Evolutionary conservation across 2,329 filamentous ascomycete genomes (phyloP), one percentile per base, ranked within the genome.

Genomic region (Fusarium circinatum): DNA sequence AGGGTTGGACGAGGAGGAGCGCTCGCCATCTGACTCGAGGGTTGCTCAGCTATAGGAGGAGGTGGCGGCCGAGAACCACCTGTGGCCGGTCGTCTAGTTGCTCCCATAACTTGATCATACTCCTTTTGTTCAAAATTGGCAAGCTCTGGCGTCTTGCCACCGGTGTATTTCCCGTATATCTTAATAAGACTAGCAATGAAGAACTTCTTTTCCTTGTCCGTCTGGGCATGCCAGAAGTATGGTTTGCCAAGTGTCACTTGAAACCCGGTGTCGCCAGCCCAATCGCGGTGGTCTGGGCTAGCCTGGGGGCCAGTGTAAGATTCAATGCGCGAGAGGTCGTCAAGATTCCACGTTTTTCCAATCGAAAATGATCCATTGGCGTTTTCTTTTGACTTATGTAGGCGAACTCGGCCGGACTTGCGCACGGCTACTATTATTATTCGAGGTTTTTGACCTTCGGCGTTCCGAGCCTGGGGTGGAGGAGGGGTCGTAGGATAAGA

Each of bases 331-430:
- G 89, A 89, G 55, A 99, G 85, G 80, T 99, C 96, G 82, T 98
- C 96, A 76, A 99, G 89, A 81, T 95, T 93, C 96, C 96, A 99
- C 8, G 96, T 98, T 85, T 99, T 99, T 75, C 96, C 96, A 76
- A 99, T 98, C 26, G 96, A 98, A 83, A 98, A 99, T 30, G 94
- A 91, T 63, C 95, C 95, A 82, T 98, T 98, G 63, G 89, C 87
- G 81, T 99, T 99, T 84, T 99, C 96, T 78, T 97, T 92, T 65
- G 95, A 96, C 84, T 99, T 99, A 86, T 99, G 96, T 86, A 99
- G 91, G 79, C 95, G 93, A 56, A 99, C 96, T 68, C 95, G 89
- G 62, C 96, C 96, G 4, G 96, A 98, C 79, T 94, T 96, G 70
- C 94, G 91, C 68, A 99, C 96, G 17, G 96, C 93, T 75, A 99